Conservation (phyloP, 176 grass and related monocot genomes). For the bread wheat (Triticum aestivum) region DNA sequence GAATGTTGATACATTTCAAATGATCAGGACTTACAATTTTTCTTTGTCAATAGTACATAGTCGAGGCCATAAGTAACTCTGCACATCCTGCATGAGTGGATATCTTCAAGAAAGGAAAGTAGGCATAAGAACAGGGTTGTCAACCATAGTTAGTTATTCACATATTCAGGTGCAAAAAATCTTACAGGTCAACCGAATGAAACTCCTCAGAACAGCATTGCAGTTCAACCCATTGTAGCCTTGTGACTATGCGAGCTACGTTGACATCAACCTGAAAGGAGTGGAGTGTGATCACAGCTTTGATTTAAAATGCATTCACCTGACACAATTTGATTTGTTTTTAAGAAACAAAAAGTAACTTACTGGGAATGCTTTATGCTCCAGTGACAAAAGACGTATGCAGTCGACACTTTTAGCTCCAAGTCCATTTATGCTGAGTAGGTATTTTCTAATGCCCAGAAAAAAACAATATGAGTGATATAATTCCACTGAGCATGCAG, state of each 20-base stretch:
- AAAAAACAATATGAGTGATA: constrained; percentile 23
- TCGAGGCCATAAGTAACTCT: constrained; percentile 54
- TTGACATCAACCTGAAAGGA: constrained; percentile 55
- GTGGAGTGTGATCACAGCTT: background rate
- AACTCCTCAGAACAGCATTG: constrained; percentile 38
- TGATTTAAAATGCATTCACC: constrained; percentile 13
- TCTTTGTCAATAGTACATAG: constrained; percentile 49
- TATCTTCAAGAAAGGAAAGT: constrained; percentile 43
- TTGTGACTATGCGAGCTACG: constrained; percentile 58
- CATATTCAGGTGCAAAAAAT: constrained; percentile 21
- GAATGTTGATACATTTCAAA: background rate
- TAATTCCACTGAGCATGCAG: constrained; percentile 20
- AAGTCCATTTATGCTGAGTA: constrained; percentile 46
- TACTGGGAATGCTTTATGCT: constrained; percentile 58
- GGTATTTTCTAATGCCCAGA: constrained; percentile 39
- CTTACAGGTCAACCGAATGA: constrained; percentile 48
- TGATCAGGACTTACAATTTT: constrained; percentile 46
- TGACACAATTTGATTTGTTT: background rate
- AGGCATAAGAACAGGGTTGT: background rate
- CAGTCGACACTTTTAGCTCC: constrained; percentile 60
- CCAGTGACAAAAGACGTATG: constrained; percentile 46
- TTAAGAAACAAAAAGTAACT: constrained; percentile 25
- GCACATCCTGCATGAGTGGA: constrained; percentile 52
- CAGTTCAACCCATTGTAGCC: constrained; percentile 56
- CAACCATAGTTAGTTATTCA: background rate